Conservation (phyloP, 2,329 filamentous ascomycete species). For the Teratosphaeria destructans region DNA sequence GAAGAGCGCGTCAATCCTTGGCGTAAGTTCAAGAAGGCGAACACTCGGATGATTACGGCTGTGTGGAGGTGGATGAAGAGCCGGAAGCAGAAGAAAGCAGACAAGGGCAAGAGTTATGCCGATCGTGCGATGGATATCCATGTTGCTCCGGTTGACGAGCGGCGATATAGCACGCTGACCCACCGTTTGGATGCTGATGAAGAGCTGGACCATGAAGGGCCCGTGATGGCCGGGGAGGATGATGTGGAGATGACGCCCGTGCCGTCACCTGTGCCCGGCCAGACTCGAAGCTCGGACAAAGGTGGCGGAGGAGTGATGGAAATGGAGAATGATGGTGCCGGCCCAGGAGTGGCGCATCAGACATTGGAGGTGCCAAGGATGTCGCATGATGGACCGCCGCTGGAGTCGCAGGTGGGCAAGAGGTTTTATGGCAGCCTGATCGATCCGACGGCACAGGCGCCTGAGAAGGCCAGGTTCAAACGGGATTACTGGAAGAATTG, state of each 20-base stretch:
- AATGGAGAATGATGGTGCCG: conserved; percentile 8
- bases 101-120: conserved; percentile 30
- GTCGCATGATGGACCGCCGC: conserved; percentile 9
- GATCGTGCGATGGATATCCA: conserved; percentile 41
- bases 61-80: conserved; percentile 40
- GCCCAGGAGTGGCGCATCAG: conserved; percentile 13
- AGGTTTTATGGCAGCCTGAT: conserved; percentile 60
- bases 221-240: conserved; percentile 44
- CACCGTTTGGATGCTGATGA: conserved; percentile 33
- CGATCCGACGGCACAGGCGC: conserved; percentile 55
- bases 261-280: conserved; percentile 60
- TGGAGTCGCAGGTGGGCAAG: conserved; percentile 25
- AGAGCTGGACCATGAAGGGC: conserved; percentile 4
- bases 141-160: conserved; percentile 29
- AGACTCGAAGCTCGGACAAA: conserved; percentile 23
- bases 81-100: conserved; percentile 35
- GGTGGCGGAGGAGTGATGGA: conserved; percentile 1
- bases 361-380: conserved; percentile 19
- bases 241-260: conserved; percentile 91
- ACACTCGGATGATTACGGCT: conserved; percentile 50
- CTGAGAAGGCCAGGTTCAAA: conserved; percentile 74
- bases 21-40: conserved; percentile 86
- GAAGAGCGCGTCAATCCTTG: conserved; percentile 78
- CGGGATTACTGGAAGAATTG: conserved; percentile 92
- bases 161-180: conserved; percentile 38